A percentile compares a stretch with the other conserved stretches of the same genome.
These are phyloP conservation scores for Hemileccinum rubropunctum DNA, from an alignment of 768 basidiomycete species.

Conservation along the genomic window DNA sequence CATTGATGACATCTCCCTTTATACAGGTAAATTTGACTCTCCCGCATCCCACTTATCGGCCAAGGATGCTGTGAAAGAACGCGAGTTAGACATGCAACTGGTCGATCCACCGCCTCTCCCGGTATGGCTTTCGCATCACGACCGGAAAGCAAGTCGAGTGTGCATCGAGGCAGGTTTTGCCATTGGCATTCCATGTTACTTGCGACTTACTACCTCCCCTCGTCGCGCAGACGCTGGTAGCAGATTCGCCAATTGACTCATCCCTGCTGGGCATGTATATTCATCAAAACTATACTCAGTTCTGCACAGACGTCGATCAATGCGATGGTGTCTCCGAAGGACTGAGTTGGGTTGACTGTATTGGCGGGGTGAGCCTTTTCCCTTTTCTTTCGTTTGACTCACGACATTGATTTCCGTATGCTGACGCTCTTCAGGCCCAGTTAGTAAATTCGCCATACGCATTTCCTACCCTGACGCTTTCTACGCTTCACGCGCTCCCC, in stretches of 20 bases:
- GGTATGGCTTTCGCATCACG: slow-evolving; percentile 52
- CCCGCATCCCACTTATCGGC: slow-evolving; percentile 50
- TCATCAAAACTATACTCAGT: slow-evolving; percentile 91
- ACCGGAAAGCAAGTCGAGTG: slow-evolving; percentile 68
- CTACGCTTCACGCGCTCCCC: slow-evolving; percentile 83
- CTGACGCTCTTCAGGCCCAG: slow-evolving; percentile 47
- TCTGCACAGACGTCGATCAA: slow-evolving; percentile 75
- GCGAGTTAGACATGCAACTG: slow-evolving; percentile 52
- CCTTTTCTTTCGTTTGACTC: background rate
- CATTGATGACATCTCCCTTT: slow-evolving; percentile 1
- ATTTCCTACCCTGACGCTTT: slow-evolving; percentile 82
- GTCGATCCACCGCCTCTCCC: slow-evolving; percentile 59
- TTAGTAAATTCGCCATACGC: slow-evolving; percentile 68
- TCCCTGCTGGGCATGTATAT: slow-evolving; percentile 86
- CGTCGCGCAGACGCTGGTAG: slow-evolving; percentile 57
- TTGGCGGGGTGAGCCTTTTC: slow-evolving; percentile 48
- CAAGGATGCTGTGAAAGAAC: slow-evolving; percentile 63
- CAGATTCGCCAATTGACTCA: slow-evolving; percentile 88
- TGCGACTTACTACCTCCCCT: background rate
- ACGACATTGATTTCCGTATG: background rate
- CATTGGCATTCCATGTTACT: background rate
- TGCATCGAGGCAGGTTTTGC: slow-evolving; percentile 61
- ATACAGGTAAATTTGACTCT: slow-evolving; percentile 72
- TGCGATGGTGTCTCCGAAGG: slow-evolving; percentile 67
- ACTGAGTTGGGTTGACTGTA: slow-evolving; percentile 74